These are phyloP conservation scores for Linum tenue DNA, from an alignment of 345 rosid genomes.

Conservation along the genomic window DNA sequence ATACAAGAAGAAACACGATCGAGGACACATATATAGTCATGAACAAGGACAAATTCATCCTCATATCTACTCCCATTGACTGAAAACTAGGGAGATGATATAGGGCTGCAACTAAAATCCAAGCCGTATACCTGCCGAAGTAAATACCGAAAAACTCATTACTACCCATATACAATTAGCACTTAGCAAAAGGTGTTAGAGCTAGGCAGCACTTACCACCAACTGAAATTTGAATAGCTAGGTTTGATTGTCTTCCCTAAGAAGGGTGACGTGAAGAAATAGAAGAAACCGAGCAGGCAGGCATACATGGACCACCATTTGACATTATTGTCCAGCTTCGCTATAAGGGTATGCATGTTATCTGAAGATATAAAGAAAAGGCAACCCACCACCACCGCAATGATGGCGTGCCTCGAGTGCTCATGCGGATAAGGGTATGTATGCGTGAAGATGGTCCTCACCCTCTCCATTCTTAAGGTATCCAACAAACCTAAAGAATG, in stretches of 20 bases:
- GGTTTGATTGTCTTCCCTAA: slow-evolving; percentile 92
- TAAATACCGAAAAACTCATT: slow-evolving; percentile 5
- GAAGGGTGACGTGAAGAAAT: slow-evolving; percentile 96
- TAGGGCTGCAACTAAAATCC: slow-evolving; percentile 96
- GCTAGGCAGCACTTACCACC: slow-evolving; percentile 54
- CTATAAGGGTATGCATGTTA: slow-evolving; percentile 90
- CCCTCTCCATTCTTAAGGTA: slow-evolving; percentile 70
- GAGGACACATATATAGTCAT: slow-evolving; percentile 79
- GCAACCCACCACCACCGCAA: slow-evolving; percentile 90
- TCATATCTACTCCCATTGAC: slow-evolving; percentile 98
- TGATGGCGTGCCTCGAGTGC: slow-evolving; percentile 94
- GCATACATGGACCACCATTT: slow-evolving; percentile 99
- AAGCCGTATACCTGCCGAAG: slow-evolving; percentile 77
- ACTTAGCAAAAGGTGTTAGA: not conserved
- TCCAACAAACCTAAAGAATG: slow-evolving; percentile 44
- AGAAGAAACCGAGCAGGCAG: slow-evolving; percentile 94
- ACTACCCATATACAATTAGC: not conserved
- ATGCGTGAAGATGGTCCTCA: slow-evolving; percentile 76
- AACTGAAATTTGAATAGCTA: slow-evolving; percentile 88
- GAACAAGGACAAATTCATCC: slow-evolving; percentile 97
- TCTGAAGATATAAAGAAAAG: slow-evolving; percentile 93
- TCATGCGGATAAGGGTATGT: slow-evolving; percentile 95
- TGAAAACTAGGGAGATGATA: slow-evolving; percentile 99
- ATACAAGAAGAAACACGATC: slow-evolving; percentile 79
- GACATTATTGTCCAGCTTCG: slow-evolving; percentile 71